Evolutionary conservation across 1,139 yeast genomes (phyloP).

Genomic region (Diutina siamensis): DNA sequence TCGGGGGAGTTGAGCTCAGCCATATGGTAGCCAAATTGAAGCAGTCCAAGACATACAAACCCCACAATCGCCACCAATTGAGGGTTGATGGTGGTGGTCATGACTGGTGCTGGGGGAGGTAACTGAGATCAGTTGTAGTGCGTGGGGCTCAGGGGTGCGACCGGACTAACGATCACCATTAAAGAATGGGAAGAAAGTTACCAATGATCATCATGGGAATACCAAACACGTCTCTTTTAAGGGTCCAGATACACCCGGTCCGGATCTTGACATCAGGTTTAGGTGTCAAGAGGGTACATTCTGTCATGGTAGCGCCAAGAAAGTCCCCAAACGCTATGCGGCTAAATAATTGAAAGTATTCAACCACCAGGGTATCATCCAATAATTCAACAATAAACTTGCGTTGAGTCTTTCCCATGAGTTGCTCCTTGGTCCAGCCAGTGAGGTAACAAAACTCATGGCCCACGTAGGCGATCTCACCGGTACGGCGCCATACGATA

Average conservation of each 20-base stretch:
- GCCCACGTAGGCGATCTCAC: constrained; percentile 90
- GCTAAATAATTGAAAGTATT: constrained; percentile 77
- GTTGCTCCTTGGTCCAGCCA: constrained; percentile 72
- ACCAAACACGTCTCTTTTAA: constrained; percentile 54
- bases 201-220: constrained; percentile 89
- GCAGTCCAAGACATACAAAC: constrained; percentile 55
- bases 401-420: constrained; percentile 36
- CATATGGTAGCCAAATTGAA: constrained; percentile 88
- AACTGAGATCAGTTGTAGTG: too few relatives aligned
- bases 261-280: constrained; percentile 36
- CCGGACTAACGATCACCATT: background rate
- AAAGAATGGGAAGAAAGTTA: constrained; percentile 64
- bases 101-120: background rate
- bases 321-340: constrained; percentile 88
- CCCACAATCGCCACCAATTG: constrained; percentile 11
- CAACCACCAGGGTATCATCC: constrained; percentile 79
- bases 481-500: constrained; percentile 89
- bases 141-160: too few relatives aligned
- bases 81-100: background rate
- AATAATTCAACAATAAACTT: constrained; percentile 81
- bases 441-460: constrained; percentile 83
- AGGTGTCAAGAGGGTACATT: constrained; percentile 64
- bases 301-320: constrained; percentile 81
- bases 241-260: constrained; percentile 83
- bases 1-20: constrained; percentile 85